Evolutionary conservation across 345 rosid genomes (phyloP).

Genomic region (Hibiscus trionum): DNA sequence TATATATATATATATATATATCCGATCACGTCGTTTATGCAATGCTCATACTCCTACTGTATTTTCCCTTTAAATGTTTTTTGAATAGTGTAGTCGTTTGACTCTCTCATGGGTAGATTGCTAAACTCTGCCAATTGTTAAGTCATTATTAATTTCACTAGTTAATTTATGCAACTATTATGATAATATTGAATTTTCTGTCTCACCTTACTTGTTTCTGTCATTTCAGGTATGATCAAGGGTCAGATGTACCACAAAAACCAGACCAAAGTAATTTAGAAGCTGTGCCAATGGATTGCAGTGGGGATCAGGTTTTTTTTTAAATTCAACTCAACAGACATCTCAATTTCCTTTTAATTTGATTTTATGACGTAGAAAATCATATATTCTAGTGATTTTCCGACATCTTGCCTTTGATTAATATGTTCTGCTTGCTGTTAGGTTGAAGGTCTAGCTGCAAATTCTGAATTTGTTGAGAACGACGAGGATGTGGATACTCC

Average conservation of each 20-base stretch:
- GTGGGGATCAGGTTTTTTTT: constrained; percentile 50
- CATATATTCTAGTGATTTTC: constrained; percentile 1
- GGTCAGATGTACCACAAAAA: constrained; percentile 29
- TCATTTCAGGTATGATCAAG: constrained; percentile 42
- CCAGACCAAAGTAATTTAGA: constrained; percentile 30
- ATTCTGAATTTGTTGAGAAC: constrained; percentile 49
- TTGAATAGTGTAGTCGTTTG: not conserved
- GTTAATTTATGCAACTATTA: not conserved
- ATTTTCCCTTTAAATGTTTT: not conserved
- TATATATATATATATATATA: constrained; percentile 4
- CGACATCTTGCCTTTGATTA: not conserved
- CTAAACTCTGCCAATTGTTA: not conserved
- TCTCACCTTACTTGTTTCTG: not conserved
- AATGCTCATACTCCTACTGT: not conserved
- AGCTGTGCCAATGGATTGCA: constrained; percentile 30
- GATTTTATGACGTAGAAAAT: not conserved
- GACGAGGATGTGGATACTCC: constrained; percentile 92
- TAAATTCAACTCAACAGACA: not conserved
- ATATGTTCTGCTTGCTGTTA: constrained; percentile 20
- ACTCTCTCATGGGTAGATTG: not conserved
- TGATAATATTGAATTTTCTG: not conserved
- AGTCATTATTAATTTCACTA: not conserved
- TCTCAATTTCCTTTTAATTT: constrained; percentile 1
- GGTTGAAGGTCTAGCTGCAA: constrained; percentile 37
- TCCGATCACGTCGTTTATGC: not conserved